Evolutionary conservation across 352 stramenopile species (phyloP), one percentile per base, ranked within the genome.

Genomic region (Pythium diclinum): DNA sequence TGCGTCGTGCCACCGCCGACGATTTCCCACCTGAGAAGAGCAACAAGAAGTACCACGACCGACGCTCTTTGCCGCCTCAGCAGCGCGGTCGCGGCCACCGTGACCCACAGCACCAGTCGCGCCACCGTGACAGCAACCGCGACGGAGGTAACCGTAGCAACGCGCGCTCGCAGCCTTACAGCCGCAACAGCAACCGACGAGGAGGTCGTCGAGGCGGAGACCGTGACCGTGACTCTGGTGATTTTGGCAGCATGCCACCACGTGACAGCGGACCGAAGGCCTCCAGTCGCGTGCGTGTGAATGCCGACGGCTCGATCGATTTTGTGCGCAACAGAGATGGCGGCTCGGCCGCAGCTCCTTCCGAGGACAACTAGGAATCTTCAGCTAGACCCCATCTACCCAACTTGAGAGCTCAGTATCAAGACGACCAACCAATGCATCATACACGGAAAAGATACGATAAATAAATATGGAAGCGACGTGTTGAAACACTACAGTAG

Each of bases 11-110:
- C 6, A 94, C 83, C 0, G 71, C 78, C 33, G 80, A 92, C 21
- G 85, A 94, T 53, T 92, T 94, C 61, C 85, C 85, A 25, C 71
- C 85, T 0, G 85, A 94, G 67, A 94, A 94, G 65, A 65, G 77
- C 40, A 90, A 79, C 40, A 90, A 89, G 62, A 77, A 79, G 62
- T 92, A 92, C 71, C 83, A 92, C 59, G 75, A 84, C 30, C 81
- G 83, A n/a, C 68, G 67, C 42, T 33, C 59, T 34, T 52, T 58
- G n/a, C 25, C 36, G 21, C 32, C 60, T 13, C 52, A 60, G 56
- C 54, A 74, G 48, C 65, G 69, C 7, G 52, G 72, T 9, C 59
- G 67, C 19, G 67, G 69, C 25, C 69, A 72, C 59, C 63, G 54
- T 17, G 46, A 67, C 33, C 6, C 48, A 19, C 44, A 49, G 23